Percentiles rank a stretch among this genome's conserved stretches.
phyloP scores from a whole-genome alignment of 768 basidiomycete genomes.

The Russula ochroleuca region DNA sequence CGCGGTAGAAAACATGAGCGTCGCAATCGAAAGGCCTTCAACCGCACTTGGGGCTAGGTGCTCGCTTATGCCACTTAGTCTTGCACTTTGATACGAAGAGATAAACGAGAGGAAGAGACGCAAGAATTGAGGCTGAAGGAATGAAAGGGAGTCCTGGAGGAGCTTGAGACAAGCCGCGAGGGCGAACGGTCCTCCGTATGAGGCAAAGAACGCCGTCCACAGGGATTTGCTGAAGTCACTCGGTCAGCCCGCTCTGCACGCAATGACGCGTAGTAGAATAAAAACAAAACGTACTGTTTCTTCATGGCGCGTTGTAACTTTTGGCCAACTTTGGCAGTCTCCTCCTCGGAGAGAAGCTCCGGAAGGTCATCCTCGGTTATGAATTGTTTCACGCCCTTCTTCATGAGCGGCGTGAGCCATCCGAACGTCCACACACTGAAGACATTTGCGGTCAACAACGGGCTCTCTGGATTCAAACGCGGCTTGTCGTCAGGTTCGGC shows the following conservation, averaged over 20 bases:
- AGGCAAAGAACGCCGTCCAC: constrained; percentile 66
- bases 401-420: constrained; percentile 83
- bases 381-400: constrained; percentile 56
- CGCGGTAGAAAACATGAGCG: constrained; percentile 76
- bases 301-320: constrained; percentile 58
- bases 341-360: constrained; percentile 60
- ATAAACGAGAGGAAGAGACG: constrained; percentile 78
- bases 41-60: constrained; percentile 38
- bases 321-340: constrained; percentile 61
- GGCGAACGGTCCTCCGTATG: constrained; percentile 77
- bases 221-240: constrained; percentile 49
- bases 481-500: constrained; percentile 33
- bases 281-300: constrained; percentile 47
- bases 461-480: constrained; percentile 53
- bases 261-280: neutral
- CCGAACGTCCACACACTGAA: constrained; percentile 79
- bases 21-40: constrained; percentile 72
- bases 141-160: constrained; percentile 74
- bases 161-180: constrained; percentile 63
- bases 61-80: constrained; percentile 34
- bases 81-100: constrained; percentile 60
- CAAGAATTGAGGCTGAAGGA: constrained; percentile 84
- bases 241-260: neutral
- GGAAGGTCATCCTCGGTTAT: constrained; percentile 88
- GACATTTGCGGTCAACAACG: constrained; percentile 70